phyloP scores from a whole-genome alignment of 108 stramenopile genomes.

The Fragilaria radians region DNA sequence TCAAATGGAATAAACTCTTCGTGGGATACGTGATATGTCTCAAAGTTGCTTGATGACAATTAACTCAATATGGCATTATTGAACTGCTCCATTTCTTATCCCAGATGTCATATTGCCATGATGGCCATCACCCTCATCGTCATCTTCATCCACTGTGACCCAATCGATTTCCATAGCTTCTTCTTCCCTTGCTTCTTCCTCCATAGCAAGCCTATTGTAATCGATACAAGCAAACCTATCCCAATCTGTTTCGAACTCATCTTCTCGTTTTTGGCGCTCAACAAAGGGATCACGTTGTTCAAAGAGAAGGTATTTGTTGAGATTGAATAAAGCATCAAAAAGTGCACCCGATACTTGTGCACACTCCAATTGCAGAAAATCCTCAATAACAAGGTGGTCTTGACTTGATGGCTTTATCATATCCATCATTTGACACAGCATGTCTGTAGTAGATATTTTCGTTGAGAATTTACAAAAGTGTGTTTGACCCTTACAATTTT shows the following conservation, averaged over 20 bases:
- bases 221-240: slow-evolving; percentile 94
- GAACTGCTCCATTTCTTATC: slow-evolving; percentile 42
- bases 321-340: slow-evolving; percentile 96
- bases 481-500: too few species aligned
- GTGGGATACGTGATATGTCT: too few species aligned
- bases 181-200: slow-evolving; percentile 87
- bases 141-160: slow-evolving; percentile 82
- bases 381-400: slow-evolving; percentile 62
- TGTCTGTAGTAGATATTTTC: too few species aligned
- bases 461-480: too few species aligned
- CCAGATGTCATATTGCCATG: slow-evolving; percentile 32
- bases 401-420: slow-evolving; percentile 82
- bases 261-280: slow-evolving; percentile 86
- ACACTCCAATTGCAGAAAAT: slow-evolving; percentile 87
- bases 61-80: too few species aligned
- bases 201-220: slow-evolving; percentile 92
- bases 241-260: slow-evolving; percentile 97
- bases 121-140: slow-evolving; percentile 43
- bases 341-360: slow-evolving; percentile 89
- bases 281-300: slow-evolving; percentile 96
- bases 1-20: too few species aligned
- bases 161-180: slow-evolving; percentile 88
- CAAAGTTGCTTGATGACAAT: too few species aligned
- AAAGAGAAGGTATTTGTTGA: slow-evolving; percentile 96
- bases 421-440: slow-evolving; percentile 98